A percentile compares a stretch with the other conserved stretches of the same genome.
phyloP scores from a whole-genome alignment of 78 protist genomes.

The Capsaspora owczarzaki region DNA sequence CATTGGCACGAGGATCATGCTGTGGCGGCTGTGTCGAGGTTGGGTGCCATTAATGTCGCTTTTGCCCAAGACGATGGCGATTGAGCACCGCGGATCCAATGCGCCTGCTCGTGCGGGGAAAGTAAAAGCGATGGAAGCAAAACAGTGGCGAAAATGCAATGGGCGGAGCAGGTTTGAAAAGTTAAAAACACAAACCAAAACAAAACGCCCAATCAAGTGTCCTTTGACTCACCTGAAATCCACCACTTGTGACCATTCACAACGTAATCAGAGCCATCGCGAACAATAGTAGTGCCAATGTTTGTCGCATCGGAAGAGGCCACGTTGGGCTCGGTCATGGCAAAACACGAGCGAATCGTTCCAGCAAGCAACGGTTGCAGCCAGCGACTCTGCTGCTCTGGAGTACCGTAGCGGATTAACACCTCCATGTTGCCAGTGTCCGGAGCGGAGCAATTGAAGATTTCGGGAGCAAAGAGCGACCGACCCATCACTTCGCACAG shows the following conservation, averaged over 20 bases:
- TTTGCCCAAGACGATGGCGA: conserved; percentile 62
- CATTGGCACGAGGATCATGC: conserved; percentile 73
- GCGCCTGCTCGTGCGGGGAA: conserved; percentile 16
- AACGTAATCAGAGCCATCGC: conserved; percentile 47
- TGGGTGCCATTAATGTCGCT: conserved; percentile 14
- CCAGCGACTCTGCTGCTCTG: conserved; percentile 57
- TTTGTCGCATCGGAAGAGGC: conserved; percentile 69
- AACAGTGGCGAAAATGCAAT: not conserved
- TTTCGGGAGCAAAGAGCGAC: conserved; percentile 26
- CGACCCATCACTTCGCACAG: conserved; percentile 59
- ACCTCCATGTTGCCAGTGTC: conserved; percentile 87
- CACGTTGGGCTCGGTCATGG: conserved; percentile 76
- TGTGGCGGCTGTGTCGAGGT: conserved; percentile 44
- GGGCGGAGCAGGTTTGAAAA: not conserved
- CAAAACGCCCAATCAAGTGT: not conserved
- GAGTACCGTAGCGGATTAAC: conserved; percentile 48
- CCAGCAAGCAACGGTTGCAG: conserved; percentile 67
- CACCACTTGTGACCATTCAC: conserved; percentile 70
- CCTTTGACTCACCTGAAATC: conserved; percentile 29
- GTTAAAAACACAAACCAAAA: not conserved
- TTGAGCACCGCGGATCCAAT: conserved; percentile 43
- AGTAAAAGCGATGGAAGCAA: no score
- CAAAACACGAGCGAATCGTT: conserved; percentile 54
- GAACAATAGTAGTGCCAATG: conserved; percentile 8
- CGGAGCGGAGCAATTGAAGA: conserved; percentile 74